Evolutionary conservation across 768 basidiomycete genomes (phyloP), one percentile per base, ranked within the genome.

Genomic region (Stropharia rugosoannulata): DNA sequence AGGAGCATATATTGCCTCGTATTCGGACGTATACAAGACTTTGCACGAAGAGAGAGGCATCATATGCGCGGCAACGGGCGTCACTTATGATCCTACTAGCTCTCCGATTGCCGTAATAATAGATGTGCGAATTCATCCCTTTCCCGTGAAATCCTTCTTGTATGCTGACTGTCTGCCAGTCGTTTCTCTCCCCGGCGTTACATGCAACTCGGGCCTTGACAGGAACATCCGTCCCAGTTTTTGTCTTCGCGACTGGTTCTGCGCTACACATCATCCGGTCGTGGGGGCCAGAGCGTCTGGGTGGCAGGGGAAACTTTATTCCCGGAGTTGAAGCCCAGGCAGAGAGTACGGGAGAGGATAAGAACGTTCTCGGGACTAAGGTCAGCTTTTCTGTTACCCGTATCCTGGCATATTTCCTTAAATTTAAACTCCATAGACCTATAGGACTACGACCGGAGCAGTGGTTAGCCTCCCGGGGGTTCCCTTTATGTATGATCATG

Each of bases 401-500:
- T 11, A 22, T 45, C 43, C 4, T 45, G 11, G 10, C 5, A 5
- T 41, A 25, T 2, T 18, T 45, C 2, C 4, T 4, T 19, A 13
- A 45, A 22, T 22, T 22, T 25, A 18, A 22, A 9, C 13, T 45
- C 27, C 43, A 45, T 45, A 7, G 7, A 45, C n/a, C 10, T 45
- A 45, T 25, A 7, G 11, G 18, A 12, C 13, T 22, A 18, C 16
- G 19, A 45, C 18, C 22, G 35, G 55, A 29, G 35, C n/a, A 5
- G 22, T 57, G 18, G 29, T 60, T 18, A 44, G 46, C n/a, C 16
- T 60, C 25, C 36, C 41, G 1, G 58, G 61, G 3, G 13, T 57
- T n/a, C 58, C 61, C 13, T 39, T 37, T 16, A 57, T 62, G 53
- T 59, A 59, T 25, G 58, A 62, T 35, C 54, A 59, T 39, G 61